phyloP scores from a whole-genome alignment of 768 basidiomycete genomes.

The Macrolepiota albuminosa region DNA sequence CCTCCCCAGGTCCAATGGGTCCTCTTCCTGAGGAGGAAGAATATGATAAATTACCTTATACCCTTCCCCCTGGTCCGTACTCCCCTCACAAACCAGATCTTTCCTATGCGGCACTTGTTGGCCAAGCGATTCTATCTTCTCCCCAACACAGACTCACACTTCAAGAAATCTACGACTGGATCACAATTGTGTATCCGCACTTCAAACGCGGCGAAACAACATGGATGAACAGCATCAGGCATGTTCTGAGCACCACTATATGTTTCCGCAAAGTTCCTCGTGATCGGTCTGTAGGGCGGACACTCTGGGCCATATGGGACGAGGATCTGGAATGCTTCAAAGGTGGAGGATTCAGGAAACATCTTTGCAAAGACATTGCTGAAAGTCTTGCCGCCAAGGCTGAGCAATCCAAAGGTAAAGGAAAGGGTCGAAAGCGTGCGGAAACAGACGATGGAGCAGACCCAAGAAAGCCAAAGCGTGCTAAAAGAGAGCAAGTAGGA shows the following conservation, averaged over 20 bases:
- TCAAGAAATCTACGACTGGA: slow-evolving; percentile 96
- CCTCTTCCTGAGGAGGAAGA: slow-evolving; percentile 60
- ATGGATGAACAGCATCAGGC: slow-evolving; percentile 99
- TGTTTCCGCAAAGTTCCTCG: slow-evolving; percentile 85
- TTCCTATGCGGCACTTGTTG: slow-evolving; percentile 94
- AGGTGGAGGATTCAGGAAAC: slow-evolving; percentile 77
- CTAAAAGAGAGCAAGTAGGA: slow-evolving; percentile 34
- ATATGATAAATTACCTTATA: slow-evolving; percentile 65
- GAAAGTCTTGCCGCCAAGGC: slow-evolving; percentile 31
- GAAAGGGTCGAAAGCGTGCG: slow-evolving; percentile 30
- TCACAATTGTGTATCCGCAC: slow-evolving; percentile 89
- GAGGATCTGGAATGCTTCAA: slow-evolving; percentile 80
- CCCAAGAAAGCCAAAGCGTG: slow-evolving; percentile 42
- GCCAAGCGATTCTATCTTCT: slow-evolving; percentile 88
- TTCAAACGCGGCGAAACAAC: slow-evolving; percentile 91
- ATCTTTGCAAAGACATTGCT: slow-evolving; percentile 44
- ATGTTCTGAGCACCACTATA: slow-evolving; percentile 89
- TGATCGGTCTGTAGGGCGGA: slow-evolving; percentile 73
- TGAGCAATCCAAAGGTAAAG: slow-evolving; percentile 27
- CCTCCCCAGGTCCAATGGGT: slow-evolving; percentile 78
- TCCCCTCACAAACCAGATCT: slow-evolving; percentile 74
- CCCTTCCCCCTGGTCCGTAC: slow-evolving; percentile 81
- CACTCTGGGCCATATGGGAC: slow-evolving; percentile 84
- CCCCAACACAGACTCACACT: slow-evolving; percentile 80
- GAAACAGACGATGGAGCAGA: slow-evolving; percentile 34